These are phyloP conservation scores for Aspergillus neoniger DNA, from an alignment of 2,329 filamentous ascomycete species.

Conservation along the genomic window DNA sequence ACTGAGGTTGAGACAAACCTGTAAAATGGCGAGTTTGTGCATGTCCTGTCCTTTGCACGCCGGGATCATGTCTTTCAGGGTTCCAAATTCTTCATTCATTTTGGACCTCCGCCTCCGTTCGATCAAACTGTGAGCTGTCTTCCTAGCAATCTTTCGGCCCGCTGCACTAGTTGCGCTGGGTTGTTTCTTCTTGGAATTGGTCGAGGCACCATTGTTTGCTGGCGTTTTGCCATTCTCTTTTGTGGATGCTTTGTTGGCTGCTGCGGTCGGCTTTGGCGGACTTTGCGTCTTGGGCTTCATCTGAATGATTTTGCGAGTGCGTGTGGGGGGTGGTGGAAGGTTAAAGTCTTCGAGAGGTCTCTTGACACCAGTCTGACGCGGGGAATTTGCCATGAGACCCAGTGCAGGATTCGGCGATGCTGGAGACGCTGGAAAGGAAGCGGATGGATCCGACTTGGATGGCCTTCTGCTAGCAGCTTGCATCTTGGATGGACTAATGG, in stretches of 20 bases:
- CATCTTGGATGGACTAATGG: slow-evolving; percentile 31
- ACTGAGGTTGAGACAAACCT: slow-evolving; percentile 59
- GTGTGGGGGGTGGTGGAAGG: slow-evolving; percentile 86
- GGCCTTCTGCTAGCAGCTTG: slow-evolving; percentile 29
- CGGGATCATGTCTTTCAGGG: slow-evolving; percentile 92
- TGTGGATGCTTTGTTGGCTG: slow-evolving; percentile 22
- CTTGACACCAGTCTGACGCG: slow-evolving; percentile 40
- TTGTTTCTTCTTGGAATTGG: slow-evolving; percentile 71
- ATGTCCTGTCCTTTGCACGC: slow-evolving; percentile 92
- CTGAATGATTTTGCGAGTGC: slow-evolving; percentile 94
- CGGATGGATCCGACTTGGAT: slow-evolving; percentile 31
- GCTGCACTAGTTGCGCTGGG: slow-evolving; percentile 75
- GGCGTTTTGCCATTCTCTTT: slow-evolving; percentile 28
- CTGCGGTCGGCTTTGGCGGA: slow-evolving; percentile 47
- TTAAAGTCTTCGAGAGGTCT: slow-evolving; percentile 60
- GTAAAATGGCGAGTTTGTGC: slow-evolving; percentile 94
- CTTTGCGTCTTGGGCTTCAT: slow-evolving; percentile 73
- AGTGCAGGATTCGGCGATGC: slow-evolving; percentile 34
- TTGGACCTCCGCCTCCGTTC: slow-evolving; percentile 87
- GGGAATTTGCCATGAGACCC: slow-evolving; percentile 26
- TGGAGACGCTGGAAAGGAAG: slow-evolving; percentile 37
- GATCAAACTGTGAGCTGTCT: slow-evolving; percentile 94
- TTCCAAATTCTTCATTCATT: slow-evolving; percentile 98
- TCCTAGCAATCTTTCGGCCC: slow-evolving; percentile 90
- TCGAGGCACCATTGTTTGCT: slow-evolving; percentile 25